Conservation (phyloP, 192 early-diverging fungal genomes). For the Entophlyctis luteolus region DNA sequence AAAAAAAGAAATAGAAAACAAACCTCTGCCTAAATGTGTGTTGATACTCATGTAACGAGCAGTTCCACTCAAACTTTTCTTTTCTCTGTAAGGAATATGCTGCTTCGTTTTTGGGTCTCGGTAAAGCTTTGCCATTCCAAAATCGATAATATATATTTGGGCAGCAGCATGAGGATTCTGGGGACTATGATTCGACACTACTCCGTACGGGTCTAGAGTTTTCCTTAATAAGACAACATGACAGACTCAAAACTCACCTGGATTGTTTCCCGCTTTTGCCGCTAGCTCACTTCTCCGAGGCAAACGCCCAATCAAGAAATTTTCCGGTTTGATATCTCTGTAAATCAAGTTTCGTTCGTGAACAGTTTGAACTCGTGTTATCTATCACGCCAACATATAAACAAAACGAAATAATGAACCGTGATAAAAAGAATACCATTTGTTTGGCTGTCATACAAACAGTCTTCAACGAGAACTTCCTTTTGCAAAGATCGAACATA, state of each 20-base stretch:
- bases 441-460: constrained; percentile 70
- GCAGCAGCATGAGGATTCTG: constrained; percentile 56
- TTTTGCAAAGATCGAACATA: constrained; percentile 87
- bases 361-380: constrained; percentile 84
- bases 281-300: constrained; percentile 40
- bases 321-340: constrained; percentile 98
- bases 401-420: background rate
- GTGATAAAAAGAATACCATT: constrained; percentile 1
- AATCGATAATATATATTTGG: constrained; percentile 87
- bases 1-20: background rate
- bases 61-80: constrained; percentile 76
- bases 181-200: constrained; percentile 50
- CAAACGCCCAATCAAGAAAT: constrained; percentile 88
- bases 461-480: constrained; percentile 90
- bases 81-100: constrained; percentile 96
- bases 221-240: background rate
- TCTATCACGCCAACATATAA: constrained; percentile 37
- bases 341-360: constrained; percentile 95
- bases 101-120: constrained; percentile 92
- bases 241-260: background rate
- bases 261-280: constrained; percentile 1
- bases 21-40: constrained; percentile 92
- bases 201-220: constrained; percentile 41
- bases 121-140: constrained; percentile 98
- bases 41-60: constrained; percentile 99